Evolutionary conservation across 768 basidiomycete genomes (phyloP).

Genomic region (Sarcomyxa edulis): DNA sequence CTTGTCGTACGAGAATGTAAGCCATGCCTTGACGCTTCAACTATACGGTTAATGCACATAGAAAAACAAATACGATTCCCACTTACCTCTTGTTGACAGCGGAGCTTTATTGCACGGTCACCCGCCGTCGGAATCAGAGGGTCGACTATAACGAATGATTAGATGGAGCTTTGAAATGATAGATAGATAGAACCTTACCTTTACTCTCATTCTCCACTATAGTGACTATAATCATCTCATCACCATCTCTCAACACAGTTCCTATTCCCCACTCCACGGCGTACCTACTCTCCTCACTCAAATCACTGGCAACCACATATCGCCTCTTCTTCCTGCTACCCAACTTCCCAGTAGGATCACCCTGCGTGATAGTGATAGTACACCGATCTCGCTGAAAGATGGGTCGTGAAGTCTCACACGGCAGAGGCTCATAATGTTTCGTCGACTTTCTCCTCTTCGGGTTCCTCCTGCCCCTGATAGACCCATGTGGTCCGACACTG

Average conservation of each 20-base stretch:
- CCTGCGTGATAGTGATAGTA: slow-evolving; percentile 85
- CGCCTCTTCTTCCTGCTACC: slow-evolving; percentile 51
- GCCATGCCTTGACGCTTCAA: slow-evolving; percentile 80
- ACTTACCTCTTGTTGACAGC: slow-evolving; percentile 87
- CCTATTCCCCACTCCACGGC: slow-evolving; percentile 99
- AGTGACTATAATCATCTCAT: slow-evolving; percentile 87
- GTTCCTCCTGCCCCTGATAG: slow-evolving; percentile 35
- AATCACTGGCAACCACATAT: slow-evolving; percentile 91
- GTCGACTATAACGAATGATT: slow-evolving; percentile 43
- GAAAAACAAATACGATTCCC: not conserved
- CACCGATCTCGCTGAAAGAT: slow-evolving; percentile 89
- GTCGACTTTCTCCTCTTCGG: slow-evolving; percentile 59
- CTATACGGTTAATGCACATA: slow-evolving; percentile 3
- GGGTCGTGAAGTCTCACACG: slow-evolving; percentile 68
- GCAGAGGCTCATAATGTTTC: slow-evolving; percentile 57
- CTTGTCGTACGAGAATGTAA: slow-evolving; percentile 86
- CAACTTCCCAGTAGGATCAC: slow-evolving; percentile 60
- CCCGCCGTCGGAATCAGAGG: slow-evolving; percentile 62
- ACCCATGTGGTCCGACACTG: slow-evolving; percentile 17
- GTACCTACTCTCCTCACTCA: slow-evolving; percentile 91
- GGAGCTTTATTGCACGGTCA: slow-evolving; percentile 74
- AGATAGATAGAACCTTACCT: slow-evolving; percentile 38
- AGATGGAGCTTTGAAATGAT: slow-evolving; percentile 3
- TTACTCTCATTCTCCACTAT: slow-evolving; percentile 92
- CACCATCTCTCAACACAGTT: slow-evolving; percentile 91